Conservation (phyloP, 2,329 filamentous ascomycete species). For the Calycina herbarum region DNA sequence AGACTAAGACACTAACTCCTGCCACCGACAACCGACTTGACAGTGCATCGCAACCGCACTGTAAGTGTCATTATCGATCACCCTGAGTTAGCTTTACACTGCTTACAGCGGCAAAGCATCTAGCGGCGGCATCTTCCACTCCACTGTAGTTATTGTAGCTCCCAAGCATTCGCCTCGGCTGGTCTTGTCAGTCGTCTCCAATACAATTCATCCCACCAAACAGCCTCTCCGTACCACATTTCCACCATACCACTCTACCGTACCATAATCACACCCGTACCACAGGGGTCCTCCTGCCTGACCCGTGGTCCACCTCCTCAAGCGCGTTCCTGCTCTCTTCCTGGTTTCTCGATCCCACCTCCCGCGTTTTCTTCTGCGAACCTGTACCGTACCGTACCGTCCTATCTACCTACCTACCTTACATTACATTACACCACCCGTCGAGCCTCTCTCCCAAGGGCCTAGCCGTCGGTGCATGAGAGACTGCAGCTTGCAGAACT, state of each 20-base stretch:
- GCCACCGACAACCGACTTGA: neutral
- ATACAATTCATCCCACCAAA: neutral
- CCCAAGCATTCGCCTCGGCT: neutral
- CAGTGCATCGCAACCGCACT: constrained; percentile 1
- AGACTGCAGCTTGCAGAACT: constrained; percentile 15
- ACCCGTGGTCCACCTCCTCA: constrained; percentile 13
- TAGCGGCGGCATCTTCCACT: constrained; percentile 13
- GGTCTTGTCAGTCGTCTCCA: neutral
- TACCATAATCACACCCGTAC: constrained; percentile 17
- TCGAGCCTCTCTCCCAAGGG: constrained; percentile 16
- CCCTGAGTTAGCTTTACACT: neutral
- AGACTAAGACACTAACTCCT: neutral
- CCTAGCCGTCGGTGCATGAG: constrained; percentile 20
- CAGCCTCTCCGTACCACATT: neutral
- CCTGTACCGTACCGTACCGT: neutral
- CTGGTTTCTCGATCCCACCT: constrained; percentile 19
- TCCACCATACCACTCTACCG: neutral
- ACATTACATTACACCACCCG: neutral
- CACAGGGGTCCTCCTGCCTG: constrained; percentile 15
- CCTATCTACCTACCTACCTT: neutral
- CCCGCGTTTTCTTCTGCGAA: constrained; percentile 13
- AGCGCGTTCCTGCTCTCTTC: constrained; percentile 14
- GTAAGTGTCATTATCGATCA: constrained; percentile 6
- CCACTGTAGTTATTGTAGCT: neutral
- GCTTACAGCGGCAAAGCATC: constrained; percentile 22